Conservation (phyloP, 2,329 filamentous ascomycete genomes). For the Aspergillus brunneoviolaceus region DNA sequence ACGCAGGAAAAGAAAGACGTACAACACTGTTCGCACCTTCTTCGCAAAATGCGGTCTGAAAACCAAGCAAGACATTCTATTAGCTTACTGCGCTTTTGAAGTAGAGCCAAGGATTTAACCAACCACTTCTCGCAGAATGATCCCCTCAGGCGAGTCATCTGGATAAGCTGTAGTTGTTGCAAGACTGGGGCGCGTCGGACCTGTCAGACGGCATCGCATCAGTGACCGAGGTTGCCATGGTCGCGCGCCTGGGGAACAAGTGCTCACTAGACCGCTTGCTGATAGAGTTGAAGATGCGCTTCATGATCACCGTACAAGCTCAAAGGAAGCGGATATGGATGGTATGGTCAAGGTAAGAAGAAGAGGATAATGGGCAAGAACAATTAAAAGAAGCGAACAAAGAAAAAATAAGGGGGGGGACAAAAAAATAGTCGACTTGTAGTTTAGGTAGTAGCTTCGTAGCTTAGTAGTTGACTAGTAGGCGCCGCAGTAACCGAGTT, state of each 20-base stretch:
- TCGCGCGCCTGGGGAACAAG: slow-evolving; percentile 2
- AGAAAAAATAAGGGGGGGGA: neutral
- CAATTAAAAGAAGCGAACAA: neutral
- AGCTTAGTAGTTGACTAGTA: slow-evolving; percentile 8
- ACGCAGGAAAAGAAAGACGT: slow-evolving; percentile 20
- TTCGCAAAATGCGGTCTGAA: slow-evolving; percentile 77
- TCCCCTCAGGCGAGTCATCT: slow-evolving; percentile 42
- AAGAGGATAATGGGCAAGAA: slow-evolving; percentile 6
- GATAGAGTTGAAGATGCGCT: slow-evolving; percentile 36
- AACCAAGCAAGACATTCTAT: neutral
- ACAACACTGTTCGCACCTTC: slow-evolving; percentile 59
- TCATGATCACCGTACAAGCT: slow-evolving; percentile 26
- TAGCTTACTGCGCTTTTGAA: slow-evolving; percentile 2
- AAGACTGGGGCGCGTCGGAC: slow-evolving; percentile 22
- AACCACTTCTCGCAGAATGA: slow-evolving; percentile 44
- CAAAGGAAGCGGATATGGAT: neutral
- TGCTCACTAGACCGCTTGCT: slow-evolving; percentile 34
- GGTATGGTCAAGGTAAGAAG: neutral
- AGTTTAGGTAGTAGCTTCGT: neutral
- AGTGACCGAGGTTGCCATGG: slow-evolving; percentile 2
- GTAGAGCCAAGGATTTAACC: slow-evolving; percentile 13
- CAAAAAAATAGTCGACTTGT: neutral
- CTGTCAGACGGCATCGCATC: slow-evolving; percentile 16
- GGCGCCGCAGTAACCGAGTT: slow-evolving; percentile 3
- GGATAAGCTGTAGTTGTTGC: slow-evolving; percentile 21